Evolutionary conservation across 495 filamentous ascomycete species (phyloP), one percentile per base, ranked within the genome.

Genomic region (Talaromyces ruber): DNA sequence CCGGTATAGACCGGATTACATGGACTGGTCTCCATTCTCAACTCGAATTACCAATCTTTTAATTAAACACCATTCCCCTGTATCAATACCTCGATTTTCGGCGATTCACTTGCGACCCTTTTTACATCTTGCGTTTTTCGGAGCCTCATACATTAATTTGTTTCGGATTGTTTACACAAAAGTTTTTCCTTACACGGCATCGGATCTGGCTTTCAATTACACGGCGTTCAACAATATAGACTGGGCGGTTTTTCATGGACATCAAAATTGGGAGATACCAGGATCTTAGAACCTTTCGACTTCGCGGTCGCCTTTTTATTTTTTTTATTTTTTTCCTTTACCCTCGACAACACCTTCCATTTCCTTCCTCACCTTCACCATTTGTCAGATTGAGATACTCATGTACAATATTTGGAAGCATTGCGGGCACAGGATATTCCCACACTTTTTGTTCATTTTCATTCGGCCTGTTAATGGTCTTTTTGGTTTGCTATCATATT

Each of bases 241-340:
- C 54, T 57, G 54, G 51, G 51, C 12, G 51, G 51, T 54, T 54
- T 14, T 54, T 54, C 22, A 54, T 54, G 51, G 51, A 2, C 51
- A 26, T 22, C 51, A 26, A 54, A 54, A 54, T 72, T 74, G 76
- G 66, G 69, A 79, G 73, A 78, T 79, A 79, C 76, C 75, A 78
- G 71, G 67, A 66, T 69, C 64, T 62, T 78, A 76, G 75, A 76
- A 67, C 67, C 67, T 64, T 57, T 68, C 65, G 75, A 76, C 76
- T 75, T 73, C 77, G 64, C 75, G 74, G 76, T 77, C 74, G 68
- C 66, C 66, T 63, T 67, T 70, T 67, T 65, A 67, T 66, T 71
- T 67, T 65, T 68, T 66, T 71, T 66, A 60, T 70, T 57, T 43
- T n/a, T n/a, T n/a, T n/a, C n/a, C 64, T 26, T 28, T 21, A 52